Conservation (phyloP, 2,329 filamentous ascomycete species). For the Colletotrichum sublineola region DNA sequence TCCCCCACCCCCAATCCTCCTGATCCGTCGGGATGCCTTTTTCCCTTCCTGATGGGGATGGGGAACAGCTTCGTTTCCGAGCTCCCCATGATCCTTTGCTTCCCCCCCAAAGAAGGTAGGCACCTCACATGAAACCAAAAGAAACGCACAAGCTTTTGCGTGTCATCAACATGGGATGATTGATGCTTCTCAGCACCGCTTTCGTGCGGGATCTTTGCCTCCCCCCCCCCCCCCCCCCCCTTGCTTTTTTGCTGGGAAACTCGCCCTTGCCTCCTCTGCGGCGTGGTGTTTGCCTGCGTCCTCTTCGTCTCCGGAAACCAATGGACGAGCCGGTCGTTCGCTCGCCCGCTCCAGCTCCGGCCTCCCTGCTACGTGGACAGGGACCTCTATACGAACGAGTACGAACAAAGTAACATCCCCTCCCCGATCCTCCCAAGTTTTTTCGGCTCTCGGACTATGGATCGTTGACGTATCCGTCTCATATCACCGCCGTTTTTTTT, state of each 20-base stretch:
- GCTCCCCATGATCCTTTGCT: background rate
- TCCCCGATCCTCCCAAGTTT: background rate
- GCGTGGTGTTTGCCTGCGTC: background rate
- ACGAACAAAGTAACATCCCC: background rate
- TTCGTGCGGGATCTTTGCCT: background rate
- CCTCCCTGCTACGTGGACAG: background rate
- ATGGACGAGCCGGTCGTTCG: background rate
- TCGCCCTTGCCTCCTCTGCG: background rate
- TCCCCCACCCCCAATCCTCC: background rate
- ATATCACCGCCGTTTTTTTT: background rate
- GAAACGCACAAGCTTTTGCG: background rate
- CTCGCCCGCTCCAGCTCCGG: background rate
- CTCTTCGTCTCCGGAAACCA: background rate
- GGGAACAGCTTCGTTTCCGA: background rate
- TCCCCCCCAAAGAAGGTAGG: background rate
- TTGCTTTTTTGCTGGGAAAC: no score
- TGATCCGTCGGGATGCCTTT: background rate
- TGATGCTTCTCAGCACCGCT: background rate
- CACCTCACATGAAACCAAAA: background rate
- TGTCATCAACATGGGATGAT: constrained; percentile 26
- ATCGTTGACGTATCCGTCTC: constrained; percentile 8
- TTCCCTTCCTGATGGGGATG: background rate
- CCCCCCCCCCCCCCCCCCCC: no score
- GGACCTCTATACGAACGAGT: background rate
- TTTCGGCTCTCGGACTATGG: background rate